Evolutionary conservation across 106 monocot species (phyloP).

Genomic region (Phalaenopsis aphrodite): DNA sequence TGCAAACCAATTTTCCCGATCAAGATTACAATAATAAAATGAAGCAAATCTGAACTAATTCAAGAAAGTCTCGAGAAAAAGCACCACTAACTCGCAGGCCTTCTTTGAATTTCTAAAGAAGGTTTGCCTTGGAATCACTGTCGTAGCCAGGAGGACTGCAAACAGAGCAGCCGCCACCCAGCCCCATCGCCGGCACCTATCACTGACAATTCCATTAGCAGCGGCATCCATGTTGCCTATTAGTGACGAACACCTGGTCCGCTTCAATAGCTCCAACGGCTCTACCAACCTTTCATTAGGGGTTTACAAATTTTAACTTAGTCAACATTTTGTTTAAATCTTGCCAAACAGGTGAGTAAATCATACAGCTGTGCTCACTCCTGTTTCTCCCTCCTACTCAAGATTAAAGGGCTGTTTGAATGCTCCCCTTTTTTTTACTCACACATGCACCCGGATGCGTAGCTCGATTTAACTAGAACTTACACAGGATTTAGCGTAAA

Average conservation of each 20-base stretch:
- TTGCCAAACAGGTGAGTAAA: too few species aligned
- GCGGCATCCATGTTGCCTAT: slow-evolving; percentile 2
- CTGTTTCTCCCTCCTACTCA: too few species aligned
- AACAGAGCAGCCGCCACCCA: slow-evolving; percentile 13
- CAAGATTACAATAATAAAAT: too few species aligned
- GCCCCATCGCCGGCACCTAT: slow-evolving; percentile 4
- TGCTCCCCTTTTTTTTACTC: too few species aligned
- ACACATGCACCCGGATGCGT: too few species aligned
- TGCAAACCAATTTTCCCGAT: slow-evolving; percentile 1
- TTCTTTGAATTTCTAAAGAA: not conserved
- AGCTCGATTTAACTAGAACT: too few species aligned
- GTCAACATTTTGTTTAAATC: too few species aligned
- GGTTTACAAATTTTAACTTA: too few species aligned
- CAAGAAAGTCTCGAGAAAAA: not conserved
- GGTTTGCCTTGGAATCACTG: not conserved
- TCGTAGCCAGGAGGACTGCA: slow-evolving; percentile 5
- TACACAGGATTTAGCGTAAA: too few species aligned
- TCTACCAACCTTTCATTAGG: too few species aligned
- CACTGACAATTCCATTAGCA: not conserved
- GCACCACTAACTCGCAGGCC: not conserved
- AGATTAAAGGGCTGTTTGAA: too few species aligned
- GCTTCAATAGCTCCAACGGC: not conserved
- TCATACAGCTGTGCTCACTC: too few species aligned
- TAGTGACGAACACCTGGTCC: not conserved
- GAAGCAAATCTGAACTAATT: not conserved